A percentile compares a stretch with the other conserved stretches of the same genome.
Evolutionary conservation across 2,329 filamentous ascomycete genomes (phyloP).

Genomic region (Beauveria medogensis): DNA sequence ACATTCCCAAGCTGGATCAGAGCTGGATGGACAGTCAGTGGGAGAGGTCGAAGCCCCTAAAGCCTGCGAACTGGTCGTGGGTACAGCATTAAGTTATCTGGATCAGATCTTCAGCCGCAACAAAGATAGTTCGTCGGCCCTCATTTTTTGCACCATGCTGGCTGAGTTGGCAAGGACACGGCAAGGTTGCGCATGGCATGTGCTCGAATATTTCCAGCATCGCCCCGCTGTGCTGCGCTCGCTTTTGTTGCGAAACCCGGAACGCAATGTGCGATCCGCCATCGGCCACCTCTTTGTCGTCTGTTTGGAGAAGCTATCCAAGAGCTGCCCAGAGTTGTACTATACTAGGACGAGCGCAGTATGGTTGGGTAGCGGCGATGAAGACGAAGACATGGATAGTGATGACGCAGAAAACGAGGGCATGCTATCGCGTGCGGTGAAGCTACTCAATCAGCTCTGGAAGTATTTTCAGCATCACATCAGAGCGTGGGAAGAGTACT

Average conservation of each 20-base stretch:
- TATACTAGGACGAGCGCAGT: constrained; percentile 12
- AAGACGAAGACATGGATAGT: constrained; percentile 5
- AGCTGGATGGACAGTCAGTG: background rate
- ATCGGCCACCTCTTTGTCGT: constrained; percentile 42
- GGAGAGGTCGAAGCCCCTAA: background rate
- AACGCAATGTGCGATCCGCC: constrained; percentile 45
- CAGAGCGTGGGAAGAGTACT: constrained; percentile 70
- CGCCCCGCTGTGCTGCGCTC: constrained; percentile 53
- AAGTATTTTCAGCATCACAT: constrained; percentile 51
- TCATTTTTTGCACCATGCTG: constrained; percentile 42
- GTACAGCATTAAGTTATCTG: constrained; percentile 54
- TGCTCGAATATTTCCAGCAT: constrained; percentile 52
- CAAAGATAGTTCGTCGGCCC: constrained; percentile 59
- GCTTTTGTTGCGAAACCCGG: constrained; percentile 54
- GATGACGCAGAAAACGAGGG: constrained; percentile 2
- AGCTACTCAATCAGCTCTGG: constrained; percentile 51
- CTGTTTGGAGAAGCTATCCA: constrained; percentile 46
- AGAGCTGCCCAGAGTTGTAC: constrained; percentile 39
- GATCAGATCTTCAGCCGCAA: constrained; percentile 67
- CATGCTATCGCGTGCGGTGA: constrained; percentile 32
- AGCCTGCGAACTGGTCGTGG: constrained; percentile 43
- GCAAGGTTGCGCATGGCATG: constrained; percentile 47
- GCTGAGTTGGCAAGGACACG: constrained; percentile 41
- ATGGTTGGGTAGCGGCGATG: background rate
- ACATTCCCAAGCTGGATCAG: background rate